phyloP scores from a whole-genome alignment of 768 basidiomycete species.

The Pulveroboletus ravenelii region DNA sequence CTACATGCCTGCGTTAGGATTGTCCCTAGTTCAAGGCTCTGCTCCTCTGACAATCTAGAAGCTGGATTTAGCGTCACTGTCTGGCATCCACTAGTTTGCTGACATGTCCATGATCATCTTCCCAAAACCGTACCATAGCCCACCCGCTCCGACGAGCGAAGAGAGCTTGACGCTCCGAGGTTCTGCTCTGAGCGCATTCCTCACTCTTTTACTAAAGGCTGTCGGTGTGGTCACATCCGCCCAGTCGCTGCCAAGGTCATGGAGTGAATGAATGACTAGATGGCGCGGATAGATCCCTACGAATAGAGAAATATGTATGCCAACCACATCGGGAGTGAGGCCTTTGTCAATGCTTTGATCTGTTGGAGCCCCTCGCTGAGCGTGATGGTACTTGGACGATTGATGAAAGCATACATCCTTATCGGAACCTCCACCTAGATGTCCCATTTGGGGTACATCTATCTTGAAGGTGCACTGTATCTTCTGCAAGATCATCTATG shows the following conservation, averaged over 20 bases:
- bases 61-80: conserved; percentile 1
- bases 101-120: conserved; percentile 82
- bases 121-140: conserved; percentile 91
- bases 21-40: conserved; percentile 66
- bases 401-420: conserved; percentile 56
- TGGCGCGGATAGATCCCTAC: conserved; percentile 35
- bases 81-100: conserved; percentile 17
- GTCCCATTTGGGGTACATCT: conserved; percentile 80
- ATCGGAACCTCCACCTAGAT: conserved; percentile 82
- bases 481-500: conserved; percentile 49
- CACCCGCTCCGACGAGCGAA: conserved; percentile 79
- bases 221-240: conserved; percentile 82
- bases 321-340: conserved; percentile 88
- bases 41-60: conserved; percentile 68
- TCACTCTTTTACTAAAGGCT: conserved; percentile 71
- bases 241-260: conserved; percentile 57
- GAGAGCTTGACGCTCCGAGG: conserved; percentile 80
- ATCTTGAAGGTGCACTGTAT: conserved; percentile 90
- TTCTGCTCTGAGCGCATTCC: conserved; percentile 86
- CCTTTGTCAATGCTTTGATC: conserved; percentile 74
- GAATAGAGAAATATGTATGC: conserved; percentile 81
- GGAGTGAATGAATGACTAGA: not conserved
- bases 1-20: conserved; percentile 60
- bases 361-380: conserved; percentile 29
- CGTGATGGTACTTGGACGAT: not conserved